Percentiles rank a stretch among this genome's conserved stretches.
These are phyloP conservation scores for Boletus vinaceobasis DNA, from an alignment of 768 basidiomycete genomes.

Conservation along the genomic window DNA sequence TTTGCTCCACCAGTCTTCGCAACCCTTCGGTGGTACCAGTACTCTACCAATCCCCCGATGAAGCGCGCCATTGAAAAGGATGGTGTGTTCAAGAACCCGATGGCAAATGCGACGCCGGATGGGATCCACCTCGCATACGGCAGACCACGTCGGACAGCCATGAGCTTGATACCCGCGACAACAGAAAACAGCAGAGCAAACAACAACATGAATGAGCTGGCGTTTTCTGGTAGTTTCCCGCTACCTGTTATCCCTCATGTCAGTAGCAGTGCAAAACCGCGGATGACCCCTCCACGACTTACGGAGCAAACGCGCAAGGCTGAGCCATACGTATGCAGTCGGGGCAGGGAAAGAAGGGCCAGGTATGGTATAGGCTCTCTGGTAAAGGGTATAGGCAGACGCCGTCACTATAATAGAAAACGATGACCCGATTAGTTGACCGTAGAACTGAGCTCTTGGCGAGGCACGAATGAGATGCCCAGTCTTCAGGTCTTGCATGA, in stretches of 20 bases:
- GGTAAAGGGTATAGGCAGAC: slow-evolving; percentile 84
- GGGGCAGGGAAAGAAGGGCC: slow-evolving; percentile 96
- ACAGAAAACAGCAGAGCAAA: slow-evolving; percentile 72
- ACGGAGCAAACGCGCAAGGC: slow-evolving; percentile 74
- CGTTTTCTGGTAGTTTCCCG: slow-evolving; percentile 76
- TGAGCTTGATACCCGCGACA: slow-evolving; percentile 64
- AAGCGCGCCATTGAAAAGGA: slow-evolving; percentile 91
- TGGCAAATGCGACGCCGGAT: slow-evolving; percentile 91
- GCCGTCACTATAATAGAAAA: slow-evolving; percentile 87
- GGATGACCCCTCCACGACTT: slow-evolving; percentile 27
- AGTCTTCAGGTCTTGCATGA: slow-evolving; percentile 99
- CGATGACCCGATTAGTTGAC: slow-evolving; percentile 86
- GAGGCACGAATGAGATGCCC: slow-evolving; percentile 91
- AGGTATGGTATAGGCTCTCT: slow-evolving; percentile 82
- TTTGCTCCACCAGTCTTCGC: slow-evolving; percentile 50
- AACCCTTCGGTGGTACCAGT: slow-evolving; percentile 55
- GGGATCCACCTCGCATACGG: slow-evolving; percentile 78
- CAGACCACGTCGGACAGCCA: slow-evolving; percentile 45
- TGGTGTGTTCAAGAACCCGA: slow-evolving; percentile 94
- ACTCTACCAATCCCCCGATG: slow-evolving; percentile 81
- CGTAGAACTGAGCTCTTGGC: slow-evolving; percentile 91
- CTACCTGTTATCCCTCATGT: slow-evolving; percentile 50
- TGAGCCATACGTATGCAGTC: slow-evolving; percentile 91
- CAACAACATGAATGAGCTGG: slow-evolving; percentile 69
- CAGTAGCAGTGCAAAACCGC: not conserved